These are phyloP conservation scores for Agaricus subrufescens DNA, from an alignment of 768 basidiomycete genomes.

Conservation along the genomic window DNA sequence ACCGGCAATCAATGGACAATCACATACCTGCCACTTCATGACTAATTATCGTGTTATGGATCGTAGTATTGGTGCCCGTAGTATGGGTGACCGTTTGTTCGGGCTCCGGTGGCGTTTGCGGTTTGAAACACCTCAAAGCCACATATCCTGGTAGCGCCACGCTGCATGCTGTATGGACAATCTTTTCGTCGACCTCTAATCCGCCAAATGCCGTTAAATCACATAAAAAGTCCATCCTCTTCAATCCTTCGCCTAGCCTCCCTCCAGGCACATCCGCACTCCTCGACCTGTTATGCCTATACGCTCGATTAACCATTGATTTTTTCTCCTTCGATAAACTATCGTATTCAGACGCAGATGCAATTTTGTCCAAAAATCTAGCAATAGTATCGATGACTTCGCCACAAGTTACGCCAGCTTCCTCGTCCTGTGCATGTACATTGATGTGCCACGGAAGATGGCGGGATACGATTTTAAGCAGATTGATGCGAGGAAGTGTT, in stretches of 20 bases:
- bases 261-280: constrained; percentile 30
- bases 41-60: no score
- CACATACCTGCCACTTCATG: no score
- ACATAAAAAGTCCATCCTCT: constrained; percentile 64
- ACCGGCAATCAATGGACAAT: no score
- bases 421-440: constrained; percentile 58
- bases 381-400: constrained; percentile 62
- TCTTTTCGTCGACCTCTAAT: constrained; percentile 38
- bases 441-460: constrained; percentile 76
- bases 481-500: constrained; percentile 61
- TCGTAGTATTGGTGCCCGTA: no score
- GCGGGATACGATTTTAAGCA: constrained; percentile 53
- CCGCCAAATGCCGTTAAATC: constrained; percentile 61
- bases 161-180: constrained; percentile 40
- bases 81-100: no score
- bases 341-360: constrained; percentile 50
- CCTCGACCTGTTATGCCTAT: constrained; percentile 68
- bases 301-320: constrained; percentile 44
- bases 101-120: no score
- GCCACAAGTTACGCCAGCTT: constrained; percentile 64
- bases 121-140: constrained; percentile 41
- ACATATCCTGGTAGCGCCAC: constrained; percentile 55
- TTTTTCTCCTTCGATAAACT: constrained; percentile 29
- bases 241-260: constrained; percentile 54
- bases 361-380: constrained; percentile 43